Conservation (phyloP, 768 basidiomycete genomes). For the Exidia glandulosa region DNA sequence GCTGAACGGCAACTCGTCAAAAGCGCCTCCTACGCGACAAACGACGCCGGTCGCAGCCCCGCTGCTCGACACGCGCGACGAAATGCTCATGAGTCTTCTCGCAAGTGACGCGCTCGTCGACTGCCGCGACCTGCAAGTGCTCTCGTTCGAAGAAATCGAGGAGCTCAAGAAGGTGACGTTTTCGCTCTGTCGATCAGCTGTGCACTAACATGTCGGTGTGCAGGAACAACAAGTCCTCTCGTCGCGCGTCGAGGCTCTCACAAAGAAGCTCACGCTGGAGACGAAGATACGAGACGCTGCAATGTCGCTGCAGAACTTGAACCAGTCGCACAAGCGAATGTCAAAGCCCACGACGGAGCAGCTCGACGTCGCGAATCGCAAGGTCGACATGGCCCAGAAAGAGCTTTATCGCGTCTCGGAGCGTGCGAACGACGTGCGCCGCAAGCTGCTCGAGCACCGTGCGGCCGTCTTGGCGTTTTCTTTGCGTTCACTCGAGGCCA, state of each 20-base stretch:
- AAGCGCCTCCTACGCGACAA: not conserved
- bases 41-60: not conserved
- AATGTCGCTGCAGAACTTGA: conserved; percentile 57
- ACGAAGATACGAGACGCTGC: conserved; percentile 85
- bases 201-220: conserved; percentile 1
- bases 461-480: conserved; percentile 70
- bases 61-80: conserved; percentile 55
- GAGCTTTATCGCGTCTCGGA: conserved; percentile 62
- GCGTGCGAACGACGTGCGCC: conserved; percentile 49
- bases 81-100: conserved; percentile 78
- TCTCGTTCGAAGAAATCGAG: conserved; percentile 63
- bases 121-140: conserved; percentile 67
- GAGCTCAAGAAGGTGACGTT: conserved; percentile 51
- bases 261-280: conserved; percentile 68
- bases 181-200: not conserved
- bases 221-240: conserved; percentile 69
- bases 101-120: conserved; percentile 94
- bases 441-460: conserved; percentile 66
- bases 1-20: not conserved
- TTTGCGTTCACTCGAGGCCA: conserved; percentile 53
- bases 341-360: conserved; percentile 61
- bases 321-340: conserved; percentile 41
- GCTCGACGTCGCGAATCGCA: conserved; percentile 59
- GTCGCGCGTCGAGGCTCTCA: conserved; percentile 52
- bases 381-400: conserved; percentile 57